Evolutionary conservation across 805 yeast genomes (phyloP).

Genomic region (Teunomyces barrocoloradensis): DNA sequence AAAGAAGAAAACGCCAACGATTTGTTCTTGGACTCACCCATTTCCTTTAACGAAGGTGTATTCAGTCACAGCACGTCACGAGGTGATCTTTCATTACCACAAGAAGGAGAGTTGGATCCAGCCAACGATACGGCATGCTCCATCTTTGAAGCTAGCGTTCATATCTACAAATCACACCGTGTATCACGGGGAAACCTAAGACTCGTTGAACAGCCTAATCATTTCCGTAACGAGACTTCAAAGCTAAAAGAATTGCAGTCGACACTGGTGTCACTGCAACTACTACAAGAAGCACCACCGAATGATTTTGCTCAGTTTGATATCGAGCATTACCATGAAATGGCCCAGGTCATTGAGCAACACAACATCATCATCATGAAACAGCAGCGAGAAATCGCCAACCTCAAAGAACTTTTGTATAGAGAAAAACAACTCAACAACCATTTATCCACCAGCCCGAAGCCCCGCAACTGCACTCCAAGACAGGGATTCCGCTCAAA

Average conservation of each 20-base stretch:
- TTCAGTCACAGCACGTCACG: slow-evolving; percentile 17
- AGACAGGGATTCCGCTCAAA: slow-evolving; percentile 2
- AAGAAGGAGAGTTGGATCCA: slow-evolving; percentile 7
- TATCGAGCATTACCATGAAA: slow-evolving; percentile 19
- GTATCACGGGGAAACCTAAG: slow-evolving; percentile 4
- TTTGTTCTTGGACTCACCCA: not conserved
- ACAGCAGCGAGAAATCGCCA: slow-evolving; percentile 25
- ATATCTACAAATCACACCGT: slow-evolving; percentile 12
- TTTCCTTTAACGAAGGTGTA: slow-evolving; percentile 13
- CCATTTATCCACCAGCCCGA: not conserved
- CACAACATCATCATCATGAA: slow-evolving; percentile 20
- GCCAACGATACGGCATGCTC: slow-evolving; percentile 9
- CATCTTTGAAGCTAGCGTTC: slow-evolving; percentile 13
- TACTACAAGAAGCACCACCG: not conserved
- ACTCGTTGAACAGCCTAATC: slow-evolving; percentile 1
- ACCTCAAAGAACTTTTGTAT: slow-evolving; percentile 19
- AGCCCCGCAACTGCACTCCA: not conserved
- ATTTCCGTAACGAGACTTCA: not conserved
- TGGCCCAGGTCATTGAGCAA: slow-evolving; percentile 20
- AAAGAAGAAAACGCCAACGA: not conserved
- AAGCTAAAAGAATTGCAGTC: not conserved
- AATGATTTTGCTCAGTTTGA: not conserved
- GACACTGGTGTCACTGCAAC: not conserved
- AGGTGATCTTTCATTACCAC: slow-evolving; percentile 8
- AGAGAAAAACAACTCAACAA: slow-evolving; percentile 21